Conservation (phyloP, 805 yeast genomes). For the Hemisphaericaspora nanyangensis region DNA sequence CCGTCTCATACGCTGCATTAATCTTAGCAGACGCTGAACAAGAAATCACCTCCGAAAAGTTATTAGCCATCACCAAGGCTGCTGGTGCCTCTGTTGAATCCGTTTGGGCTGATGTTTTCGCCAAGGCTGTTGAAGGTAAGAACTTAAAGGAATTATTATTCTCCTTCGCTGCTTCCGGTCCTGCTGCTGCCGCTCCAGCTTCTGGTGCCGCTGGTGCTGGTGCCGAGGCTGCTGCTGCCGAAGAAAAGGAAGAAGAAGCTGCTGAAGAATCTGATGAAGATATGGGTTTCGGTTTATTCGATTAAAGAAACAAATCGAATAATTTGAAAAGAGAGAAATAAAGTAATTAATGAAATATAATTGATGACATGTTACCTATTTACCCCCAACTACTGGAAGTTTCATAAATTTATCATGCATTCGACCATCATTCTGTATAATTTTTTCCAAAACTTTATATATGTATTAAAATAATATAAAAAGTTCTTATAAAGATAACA, state of each 20-base stretch:
- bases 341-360: not conserved
- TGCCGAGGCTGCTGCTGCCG: slow-evolving; percentile 64
- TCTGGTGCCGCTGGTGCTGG: slow-evolving; percentile 31
- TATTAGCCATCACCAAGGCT: slow-evolving; percentile 70
- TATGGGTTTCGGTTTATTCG: slow-evolving; percentile 98
- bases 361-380: not conserved
- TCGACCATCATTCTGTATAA: not conserved
- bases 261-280: slow-evolving; percentile 67
- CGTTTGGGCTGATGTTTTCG: slow-evolving; percentile 85
- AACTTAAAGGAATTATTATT: slow-evolving; percentile 74
- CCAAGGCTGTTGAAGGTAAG: slow-evolving; percentile 84
- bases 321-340: too few species aligned
- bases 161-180: slow-evolving; percentile 48
- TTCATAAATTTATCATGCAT: not conserved
- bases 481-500: too few species aligned
- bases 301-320: slow-evolving; percentile 47
- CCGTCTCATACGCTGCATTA: slow-evolving; percentile 97
- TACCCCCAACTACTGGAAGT: too few species aligned
- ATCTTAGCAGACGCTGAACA: slow-evolving; percentile 96
- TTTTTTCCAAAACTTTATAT: not conserved
- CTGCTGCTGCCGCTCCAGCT: slow-evolving; percentile 35
- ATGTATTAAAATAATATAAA: too few species aligned
- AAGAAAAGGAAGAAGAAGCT: slow-evolving; percentile 64
- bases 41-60: slow-evolving; percentile 86
- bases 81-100: slow-evolving; percentile 79